phyloP scores from a whole-genome alignment of 306 rosid genomes.

The Acacia crassicarpa region DNA sequence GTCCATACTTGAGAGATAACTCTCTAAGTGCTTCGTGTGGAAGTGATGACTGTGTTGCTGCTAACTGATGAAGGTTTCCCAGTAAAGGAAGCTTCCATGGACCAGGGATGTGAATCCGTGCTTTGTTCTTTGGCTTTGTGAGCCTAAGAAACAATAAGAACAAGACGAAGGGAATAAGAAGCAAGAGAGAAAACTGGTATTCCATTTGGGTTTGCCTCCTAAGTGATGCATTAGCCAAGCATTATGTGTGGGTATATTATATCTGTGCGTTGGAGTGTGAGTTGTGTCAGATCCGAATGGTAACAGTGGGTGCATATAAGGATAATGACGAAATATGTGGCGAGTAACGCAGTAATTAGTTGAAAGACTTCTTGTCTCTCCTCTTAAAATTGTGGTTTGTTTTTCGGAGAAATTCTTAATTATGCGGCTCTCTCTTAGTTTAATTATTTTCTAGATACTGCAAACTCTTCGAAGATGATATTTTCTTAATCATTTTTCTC shows the following conservation, averaged over 20 bases:
- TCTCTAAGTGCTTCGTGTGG: conserved; percentile 20
- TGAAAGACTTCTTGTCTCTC: too few species aligned
- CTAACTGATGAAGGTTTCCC: conserved; percentile 34
- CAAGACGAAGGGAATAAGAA: background rate
- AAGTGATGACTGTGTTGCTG: conserved; percentile 8
- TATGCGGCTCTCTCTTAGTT: too few species aligned
- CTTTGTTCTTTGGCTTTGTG: background rate
- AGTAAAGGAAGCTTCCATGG: conserved; percentile 37
- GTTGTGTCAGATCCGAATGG: too few species aligned
- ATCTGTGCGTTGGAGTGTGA: too few species aligned
- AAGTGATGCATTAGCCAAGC: background rate
- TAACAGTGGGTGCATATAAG: too few species aligned
- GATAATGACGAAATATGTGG: too few species aligned
- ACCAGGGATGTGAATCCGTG: background rate
- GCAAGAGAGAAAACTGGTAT: background rate
- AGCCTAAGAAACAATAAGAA: background rate
- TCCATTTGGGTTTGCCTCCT: background rate
- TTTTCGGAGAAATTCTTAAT: too few species aligned
- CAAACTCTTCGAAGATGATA: too few species aligned
- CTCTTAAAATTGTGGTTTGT: too few species aligned
- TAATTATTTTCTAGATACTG: too few species aligned
- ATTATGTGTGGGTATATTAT: background rate
- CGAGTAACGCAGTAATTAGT: too few species aligned
- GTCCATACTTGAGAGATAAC: conserved; percentile 23
- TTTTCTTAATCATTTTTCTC: too few species aligned